A percentile compares a stretch with the other conserved stretches of the same genome.
Conservation (phyloP, 768 basidiomycete genomes). For the Tricholoma sp. region DNA sequence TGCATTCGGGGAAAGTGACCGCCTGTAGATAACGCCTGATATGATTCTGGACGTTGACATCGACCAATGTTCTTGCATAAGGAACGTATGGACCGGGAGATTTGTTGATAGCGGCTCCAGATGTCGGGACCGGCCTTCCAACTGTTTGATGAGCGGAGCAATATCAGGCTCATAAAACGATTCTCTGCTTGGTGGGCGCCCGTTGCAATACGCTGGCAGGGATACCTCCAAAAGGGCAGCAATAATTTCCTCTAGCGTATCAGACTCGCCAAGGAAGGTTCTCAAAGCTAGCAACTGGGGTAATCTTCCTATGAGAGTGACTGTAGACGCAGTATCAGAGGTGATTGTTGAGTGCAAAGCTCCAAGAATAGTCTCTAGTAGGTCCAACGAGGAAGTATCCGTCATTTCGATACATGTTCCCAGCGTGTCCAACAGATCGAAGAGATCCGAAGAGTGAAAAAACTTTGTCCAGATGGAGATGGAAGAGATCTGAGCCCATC, state of each 20-base stretch:
- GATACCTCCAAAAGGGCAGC: conserved; percentile 34
- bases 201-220: conserved; percentile 32
- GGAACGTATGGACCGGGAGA: conserved; percentile 28
- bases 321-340: conserved; percentile 20
- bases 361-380: conserved; percentile 33
- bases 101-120: conserved; percentile 12
- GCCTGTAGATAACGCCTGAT: conserved; percentile 38
- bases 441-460: conserved; percentile 36
- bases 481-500: conserved; percentile 15
- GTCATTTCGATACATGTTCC: conserved; percentile 6
- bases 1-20: conserved; percentile 16
- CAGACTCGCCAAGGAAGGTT: conserved; percentile 26
- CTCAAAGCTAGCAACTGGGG: conserved; percentile 35
- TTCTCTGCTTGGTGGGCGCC: conserved; percentile 11
- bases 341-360: conserved; percentile 21
- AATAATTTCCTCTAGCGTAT: conserved; percentile 43
- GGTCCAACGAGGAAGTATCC: conserved; percentile 6
- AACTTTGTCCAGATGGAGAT: conserved; percentile 53
- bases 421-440: conserved; percentile 39
- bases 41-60: conserved; percentile 39
- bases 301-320: conserved; percentile 24
- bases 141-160: conserved; percentile 15
- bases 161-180: conserved; percentile 12
- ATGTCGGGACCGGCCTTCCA: conserved; percentile 31
- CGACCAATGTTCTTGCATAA: conserved; percentile 39